Conservation (phyloP, 768 basidiomycete species). For the Auriculariales sp. region DNA sequence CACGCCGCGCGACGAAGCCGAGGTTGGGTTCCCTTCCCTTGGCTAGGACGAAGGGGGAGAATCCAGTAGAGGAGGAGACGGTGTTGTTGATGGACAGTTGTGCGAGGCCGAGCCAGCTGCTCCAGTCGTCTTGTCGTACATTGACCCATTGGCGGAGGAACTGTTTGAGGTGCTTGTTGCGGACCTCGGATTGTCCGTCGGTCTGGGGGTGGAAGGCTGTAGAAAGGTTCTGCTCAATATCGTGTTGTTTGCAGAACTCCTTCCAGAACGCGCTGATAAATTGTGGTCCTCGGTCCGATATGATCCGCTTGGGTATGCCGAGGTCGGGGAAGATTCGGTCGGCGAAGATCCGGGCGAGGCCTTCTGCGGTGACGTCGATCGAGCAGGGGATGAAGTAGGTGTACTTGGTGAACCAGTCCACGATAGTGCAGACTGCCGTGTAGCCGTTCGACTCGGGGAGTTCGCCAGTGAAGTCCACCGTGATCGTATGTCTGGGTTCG, state of each 20-base stretch:
- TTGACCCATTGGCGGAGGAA: slow-evolving; percentile 22
- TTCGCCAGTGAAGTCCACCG: too few relatives aligned
- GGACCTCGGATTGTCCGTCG: neutral
- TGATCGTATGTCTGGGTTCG: too few relatives aligned
- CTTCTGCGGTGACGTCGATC: too few relatives aligned
- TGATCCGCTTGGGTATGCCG: neutral
- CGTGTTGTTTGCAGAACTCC: neutral
- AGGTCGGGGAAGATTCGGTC: too few relatives aligned
- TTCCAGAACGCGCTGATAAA: neutral
- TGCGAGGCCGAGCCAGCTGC: slow-evolving; percentile 16
- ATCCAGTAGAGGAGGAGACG: slow-evolving; percentile 13
- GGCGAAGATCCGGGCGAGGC: too few relatives aligned
- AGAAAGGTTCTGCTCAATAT: neutral
- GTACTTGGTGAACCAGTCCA: too few relatives aligned
- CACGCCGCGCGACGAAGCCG: too few relatives aligned
- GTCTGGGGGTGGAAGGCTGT: slow-evolving; percentile 3
- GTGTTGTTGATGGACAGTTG: slow-evolving; percentile 22
- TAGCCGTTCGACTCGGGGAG: too few relatives aligned
- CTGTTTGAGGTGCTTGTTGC: slow-evolving; percentile 20
- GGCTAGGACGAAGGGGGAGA: slow-evolving; percentile 19
- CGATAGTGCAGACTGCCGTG: too few relatives aligned
- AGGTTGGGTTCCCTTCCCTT: too few relatives aligned
- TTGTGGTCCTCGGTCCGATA: neutral
- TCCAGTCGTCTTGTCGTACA: slow-evolving; percentile 22
- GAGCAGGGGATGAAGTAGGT: too few relatives aligned